Conservation (phyloP, 2,329 filamentous ascomycete genomes). For the Cercospora citrullina region DNA sequence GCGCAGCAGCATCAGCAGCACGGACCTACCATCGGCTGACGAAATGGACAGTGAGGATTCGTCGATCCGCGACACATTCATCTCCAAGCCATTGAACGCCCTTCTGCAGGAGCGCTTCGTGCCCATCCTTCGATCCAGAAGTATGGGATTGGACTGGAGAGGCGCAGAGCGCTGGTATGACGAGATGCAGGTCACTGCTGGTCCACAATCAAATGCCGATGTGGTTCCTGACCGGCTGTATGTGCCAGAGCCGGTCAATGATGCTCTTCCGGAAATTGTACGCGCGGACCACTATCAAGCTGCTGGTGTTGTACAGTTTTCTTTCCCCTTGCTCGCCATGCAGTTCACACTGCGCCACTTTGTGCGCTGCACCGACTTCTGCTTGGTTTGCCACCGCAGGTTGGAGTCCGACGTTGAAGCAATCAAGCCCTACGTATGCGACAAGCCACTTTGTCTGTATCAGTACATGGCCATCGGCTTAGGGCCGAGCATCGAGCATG, state of each 20-base stretch:
- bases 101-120: constrained; percentile 68
- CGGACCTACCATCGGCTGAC: constrained; percentile 27
- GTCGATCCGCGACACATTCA: constrained; percentile 60
- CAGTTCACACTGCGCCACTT: constrained; percentile 78
- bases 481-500: constrained; percentile 80
- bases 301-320: constrained; percentile 36
- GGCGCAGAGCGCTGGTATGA: constrained; percentile 63
- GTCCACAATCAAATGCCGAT: constrained; percentile 33
- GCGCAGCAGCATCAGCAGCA: constrained; percentile 19
- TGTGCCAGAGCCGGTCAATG: constrained; percentile 33
- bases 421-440: constrained; percentile 75
- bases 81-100: constrained; percentile 69
- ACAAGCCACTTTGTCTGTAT: constrained; percentile 72
- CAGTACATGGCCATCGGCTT: constrained; percentile 88
- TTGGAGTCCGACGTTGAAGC: constrained; percentile 65
- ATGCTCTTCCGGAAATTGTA: constrained; percentile 48
- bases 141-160: constrained; percentile 62
- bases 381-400: constrained; percentile 76
- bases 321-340: constrained; percentile 62
- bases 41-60: constrained; percentile 29
- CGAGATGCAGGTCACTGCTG: constrained; percentile 18
- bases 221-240: constrained; percentile 45
- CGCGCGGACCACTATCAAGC: constrained; percentile 52
- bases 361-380: constrained; percentile 80
- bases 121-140: constrained; percentile 61